These are phyloP conservation scores for Coemansia sp. DNA, from an alignment of 192 early-diverging fungal species.

Conservation along the genomic window DNA sequence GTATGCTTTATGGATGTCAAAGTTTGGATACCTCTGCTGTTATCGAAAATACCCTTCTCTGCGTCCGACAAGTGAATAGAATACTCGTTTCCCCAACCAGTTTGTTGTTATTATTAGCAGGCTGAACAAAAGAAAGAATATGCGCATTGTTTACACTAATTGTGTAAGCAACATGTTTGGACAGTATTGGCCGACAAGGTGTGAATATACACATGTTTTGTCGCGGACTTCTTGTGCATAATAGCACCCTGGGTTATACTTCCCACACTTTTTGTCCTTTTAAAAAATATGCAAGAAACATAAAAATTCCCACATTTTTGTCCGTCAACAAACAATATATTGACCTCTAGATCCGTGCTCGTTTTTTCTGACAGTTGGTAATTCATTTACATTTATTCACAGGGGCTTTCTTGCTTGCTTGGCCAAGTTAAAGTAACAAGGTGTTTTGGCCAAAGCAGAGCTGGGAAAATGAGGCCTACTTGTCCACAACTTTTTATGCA, in stretches of 20 bases:
- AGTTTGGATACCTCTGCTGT: too few species aligned
- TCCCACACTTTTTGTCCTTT: background rate
- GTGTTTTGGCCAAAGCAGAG: background rate
- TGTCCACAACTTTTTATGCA: background rate
- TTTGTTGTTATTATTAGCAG: background rate
- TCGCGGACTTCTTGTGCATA: background rate
- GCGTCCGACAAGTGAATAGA: background rate
- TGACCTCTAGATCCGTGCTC: background rate
- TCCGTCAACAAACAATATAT: background rate
- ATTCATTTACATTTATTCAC: constrained; percentile 1
- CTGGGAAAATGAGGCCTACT: background rate
- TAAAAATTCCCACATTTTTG: constrained; percentile 1
- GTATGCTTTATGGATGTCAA: too few species aligned
- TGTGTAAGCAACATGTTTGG: constrained; percentile 4
- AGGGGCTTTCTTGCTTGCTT: background rate
- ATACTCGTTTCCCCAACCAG: constrained; percentile 1
- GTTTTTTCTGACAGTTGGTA: background rate
- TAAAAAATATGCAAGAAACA: background rate
- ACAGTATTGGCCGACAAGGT: constrained; percentile 6
- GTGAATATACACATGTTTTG: constrained; percentile 1
- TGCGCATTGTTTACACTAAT: background rate
- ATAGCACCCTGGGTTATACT: background rate
- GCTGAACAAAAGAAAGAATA: background rate
- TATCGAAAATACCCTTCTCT: background rate
- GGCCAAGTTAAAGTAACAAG: background rate